phyloP scores from a whole-genome alignment of 352 stramenopile genomes.

The Phytophthora lateralis region DNA sequence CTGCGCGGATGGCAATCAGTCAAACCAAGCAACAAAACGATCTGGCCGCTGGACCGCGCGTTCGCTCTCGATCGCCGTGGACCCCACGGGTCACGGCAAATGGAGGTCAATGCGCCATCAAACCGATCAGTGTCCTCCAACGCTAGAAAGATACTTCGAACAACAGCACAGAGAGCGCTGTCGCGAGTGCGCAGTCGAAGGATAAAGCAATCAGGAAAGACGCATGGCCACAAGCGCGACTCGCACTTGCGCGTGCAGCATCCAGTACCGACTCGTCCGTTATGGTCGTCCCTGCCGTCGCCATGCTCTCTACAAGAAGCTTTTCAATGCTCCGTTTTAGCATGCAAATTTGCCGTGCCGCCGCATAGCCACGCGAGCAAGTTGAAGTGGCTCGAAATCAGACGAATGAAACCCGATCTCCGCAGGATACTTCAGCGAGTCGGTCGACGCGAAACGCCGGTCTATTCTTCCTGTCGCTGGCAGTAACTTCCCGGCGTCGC shows the following conservation, averaged over 20 bases:
- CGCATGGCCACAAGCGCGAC: neutral
- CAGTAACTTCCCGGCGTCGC: conserved; percentile 19
- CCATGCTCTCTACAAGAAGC: neutral
- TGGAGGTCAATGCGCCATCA: neutral
- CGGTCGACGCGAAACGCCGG: conserved; percentile 17
- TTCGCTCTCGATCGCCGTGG: neutral
- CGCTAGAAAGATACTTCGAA: conserved; percentile 35
- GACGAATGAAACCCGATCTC: conserved; percentile 9
- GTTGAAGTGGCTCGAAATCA: conserved; percentile 21
- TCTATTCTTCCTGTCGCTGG: conserved; percentile 29
- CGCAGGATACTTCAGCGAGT: conserved; percentile 14
- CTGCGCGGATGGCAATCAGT: conserved; percentile 15
- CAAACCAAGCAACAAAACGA: conserved; percentile 14
- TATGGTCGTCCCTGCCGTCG: conserved; percentile 19
- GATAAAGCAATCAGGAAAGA: conserved; percentile 11
- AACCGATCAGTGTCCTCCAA: conserved; percentile 1
- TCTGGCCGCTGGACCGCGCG: neutral
- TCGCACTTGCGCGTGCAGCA: neutral
- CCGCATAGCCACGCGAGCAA: conserved; percentile 13
- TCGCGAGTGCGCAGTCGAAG: conserved; percentile 8
- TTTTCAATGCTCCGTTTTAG: conserved; percentile 2
- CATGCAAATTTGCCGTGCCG: neutral
- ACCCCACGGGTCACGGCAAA: conserved; percentile 1
- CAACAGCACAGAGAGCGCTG: conserved; percentile 27
- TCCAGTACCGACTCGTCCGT: conserved; percentile 4